phyloP scores from a whole-genome alignment of 2,329 filamentous ascomycete species.

The Pseudogymnoascus sp. region DNA sequence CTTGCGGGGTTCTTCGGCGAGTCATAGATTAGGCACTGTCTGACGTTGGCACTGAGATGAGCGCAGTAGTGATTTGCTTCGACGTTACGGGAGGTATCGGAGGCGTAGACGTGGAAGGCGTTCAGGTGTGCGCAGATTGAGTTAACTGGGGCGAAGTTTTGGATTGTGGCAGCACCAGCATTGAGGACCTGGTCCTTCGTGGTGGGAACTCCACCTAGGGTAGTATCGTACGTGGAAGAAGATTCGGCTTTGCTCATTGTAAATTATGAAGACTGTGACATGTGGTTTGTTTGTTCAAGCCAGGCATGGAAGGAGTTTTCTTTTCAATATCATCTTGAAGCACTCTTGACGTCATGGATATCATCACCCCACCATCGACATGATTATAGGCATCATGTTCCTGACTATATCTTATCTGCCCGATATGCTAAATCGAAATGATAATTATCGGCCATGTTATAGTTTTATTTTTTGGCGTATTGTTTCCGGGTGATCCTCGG shows the following conservation, averaged over 20 bases:
- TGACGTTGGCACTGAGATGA: constrained; percentile 66
- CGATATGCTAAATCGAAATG: neutral
- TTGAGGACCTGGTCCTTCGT: constrained; percentile 53
- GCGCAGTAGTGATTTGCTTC: constrained; percentile 83
- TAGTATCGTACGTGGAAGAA: neutral
- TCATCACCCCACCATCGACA: neutral
- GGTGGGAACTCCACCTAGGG: constrained; percentile 32
- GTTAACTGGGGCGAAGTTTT: constrained; percentile 65
- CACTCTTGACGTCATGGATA: constrained; percentile 5
- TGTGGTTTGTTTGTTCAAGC: neutral
- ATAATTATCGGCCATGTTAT: neutral
- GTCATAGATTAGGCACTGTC: constrained; percentile 84
- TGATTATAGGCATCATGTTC: neutral
- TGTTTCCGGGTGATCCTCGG: neutral
- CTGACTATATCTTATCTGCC: neutral
- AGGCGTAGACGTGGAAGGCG: constrained; percentile 77
- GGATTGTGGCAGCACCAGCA: constrained; percentile 53
- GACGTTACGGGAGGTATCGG: constrained; percentile 61
- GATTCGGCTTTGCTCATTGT: neutral
- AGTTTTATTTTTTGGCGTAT: neutral
- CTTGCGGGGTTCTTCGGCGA: constrained; percentile 58
- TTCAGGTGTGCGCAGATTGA: constrained; percentile 77
- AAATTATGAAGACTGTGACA: neutral
- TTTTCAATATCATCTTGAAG: neutral
- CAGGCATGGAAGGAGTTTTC: neutral